A percentile compares a stretch with the other conserved stretches of the same genome.
phyloP scores from a whole-genome alignment of 768 basidiomycete species.

The Cystobasidium onofrii region DNA sequence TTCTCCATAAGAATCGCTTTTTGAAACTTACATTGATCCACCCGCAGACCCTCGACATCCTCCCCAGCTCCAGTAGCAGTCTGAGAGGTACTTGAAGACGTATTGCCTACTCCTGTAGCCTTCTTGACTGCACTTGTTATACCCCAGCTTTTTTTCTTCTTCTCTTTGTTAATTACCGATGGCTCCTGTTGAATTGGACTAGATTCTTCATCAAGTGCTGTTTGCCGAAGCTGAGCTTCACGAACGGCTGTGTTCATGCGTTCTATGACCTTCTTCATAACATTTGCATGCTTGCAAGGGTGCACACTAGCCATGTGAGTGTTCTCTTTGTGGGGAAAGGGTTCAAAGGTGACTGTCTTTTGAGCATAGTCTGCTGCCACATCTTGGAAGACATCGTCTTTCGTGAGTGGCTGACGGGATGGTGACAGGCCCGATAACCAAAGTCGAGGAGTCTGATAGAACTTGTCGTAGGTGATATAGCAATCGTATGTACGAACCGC shows the following conservation, averaged over 20 bases:
- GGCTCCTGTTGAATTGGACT: slow-evolving; percentile 43
- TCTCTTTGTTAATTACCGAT: slow-evolving; percentile 48
- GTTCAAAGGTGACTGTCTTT: slow-evolving; percentile 97
- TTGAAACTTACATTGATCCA: slow-evolving; percentile 64
- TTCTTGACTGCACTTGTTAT: slow-evolving; percentile 57
- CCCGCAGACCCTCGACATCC: slow-evolving; percentile 79
- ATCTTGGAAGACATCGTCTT: slow-evolving; percentile 90
- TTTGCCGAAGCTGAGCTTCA: slow-evolving; percentile 59
- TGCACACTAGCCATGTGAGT: slow-evolving; percentile 83
- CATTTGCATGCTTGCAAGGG: slow-evolving; percentile 95
- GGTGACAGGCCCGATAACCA: slow-evolving; percentile 98
- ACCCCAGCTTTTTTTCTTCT: slow-evolving; percentile 56
- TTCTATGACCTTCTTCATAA: slow-evolving; percentile 99
- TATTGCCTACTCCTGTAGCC: slow-evolving; percentile 57
- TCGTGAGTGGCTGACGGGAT: slow-evolving; percentile 60
- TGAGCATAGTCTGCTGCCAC: slow-evolving; percentile 93
- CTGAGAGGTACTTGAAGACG: slow-evolving; percentile 51
- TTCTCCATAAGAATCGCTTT: no score
- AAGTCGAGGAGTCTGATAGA: slow-evolving; percentile 95
- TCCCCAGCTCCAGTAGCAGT: slow-evolving; percentile 48
- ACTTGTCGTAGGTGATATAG: slow-evolving; percentile 99
- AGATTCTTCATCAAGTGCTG: slow-evolving; percentile 47
- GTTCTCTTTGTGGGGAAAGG: slow-evolving; percentile 84
- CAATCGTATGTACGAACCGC: slow-evolving; percentile 98
- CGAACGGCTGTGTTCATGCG: slow-evolving; percentile 86